A percentile compares a stretch with the other conserved stretches of the same genome.
phyloP scores from a whole-genome alignment of 2,329 filamentous ascomycete species.

The Neopestalotiopsis sp. region DNA sequence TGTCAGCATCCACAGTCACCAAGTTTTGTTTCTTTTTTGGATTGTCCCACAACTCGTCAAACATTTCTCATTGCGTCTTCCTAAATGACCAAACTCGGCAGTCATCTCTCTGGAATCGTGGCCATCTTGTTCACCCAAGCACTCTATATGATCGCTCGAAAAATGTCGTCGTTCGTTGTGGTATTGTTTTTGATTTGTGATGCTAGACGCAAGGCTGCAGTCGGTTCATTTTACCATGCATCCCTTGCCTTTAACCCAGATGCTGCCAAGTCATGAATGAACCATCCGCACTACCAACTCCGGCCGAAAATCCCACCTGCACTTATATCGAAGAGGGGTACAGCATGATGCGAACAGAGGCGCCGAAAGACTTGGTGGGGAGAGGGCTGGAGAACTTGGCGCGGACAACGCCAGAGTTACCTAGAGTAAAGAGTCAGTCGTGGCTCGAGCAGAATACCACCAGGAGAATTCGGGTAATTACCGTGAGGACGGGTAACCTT shows the following conservation, averaged over 20 bases:
- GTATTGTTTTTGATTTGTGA: constrained; percentile 42
- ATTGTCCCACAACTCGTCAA: constrained; percentile 1
- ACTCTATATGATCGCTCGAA: constrained; percentile 16
- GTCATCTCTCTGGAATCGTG: background rate
- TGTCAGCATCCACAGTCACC: constrained; percentile 4
- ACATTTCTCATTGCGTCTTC: constrained; percentile 15
- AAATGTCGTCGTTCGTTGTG: constrained; percentile 29
- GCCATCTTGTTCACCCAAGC: constrained; percentile 7
- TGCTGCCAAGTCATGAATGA: constrained; percentile 58
- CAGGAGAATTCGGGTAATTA: constrained; percentile 49
- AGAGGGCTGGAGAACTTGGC: constrained; percentile 97
- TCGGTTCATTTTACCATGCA: constrained; percentile 34
- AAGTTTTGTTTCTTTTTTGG: constrained; percentile 3
- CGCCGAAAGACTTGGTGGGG: constrained; percentile 94
- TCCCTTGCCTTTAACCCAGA: constrained; percentile 56
- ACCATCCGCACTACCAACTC: constrained; percentile 69
- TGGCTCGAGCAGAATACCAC: background rate
- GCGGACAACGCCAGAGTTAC: constrained; percentile 97
- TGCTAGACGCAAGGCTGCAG: constrained; percentile 43
- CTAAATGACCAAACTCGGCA: background rate
- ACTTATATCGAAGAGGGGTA: constrained; percentile 97
- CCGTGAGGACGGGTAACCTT: constrained; percentile 96
- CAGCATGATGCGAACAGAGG: constrained; percentile 95
- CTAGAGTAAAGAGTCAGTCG: constrained; percentile 48
- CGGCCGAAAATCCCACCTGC: constrained; percentile 50